These are phyloP conservation scores for Syzygium oleosum DNA, from an alignment of 345 rosid genomes.

Conservation along the genomic window DNA sequence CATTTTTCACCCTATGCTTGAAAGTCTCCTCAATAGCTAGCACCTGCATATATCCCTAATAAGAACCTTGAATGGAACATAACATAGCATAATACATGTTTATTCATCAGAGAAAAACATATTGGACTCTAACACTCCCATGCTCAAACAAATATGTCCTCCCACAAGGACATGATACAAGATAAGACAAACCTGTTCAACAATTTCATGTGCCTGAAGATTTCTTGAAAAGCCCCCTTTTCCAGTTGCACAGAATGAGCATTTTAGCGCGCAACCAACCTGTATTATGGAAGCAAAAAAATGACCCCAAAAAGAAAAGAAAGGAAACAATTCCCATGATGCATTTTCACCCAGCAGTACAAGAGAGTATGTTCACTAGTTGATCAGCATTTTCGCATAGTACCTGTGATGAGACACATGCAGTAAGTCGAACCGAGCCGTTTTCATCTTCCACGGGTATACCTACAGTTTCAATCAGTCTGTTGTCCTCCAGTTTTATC, in stretches of 20 bases:
- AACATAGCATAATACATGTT: not conserved
- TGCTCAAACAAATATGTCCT: not conserved
- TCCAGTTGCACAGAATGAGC: constrained; percentile 99
- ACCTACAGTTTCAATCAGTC: constrained; percentile 94
- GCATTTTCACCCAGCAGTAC: not conserved
- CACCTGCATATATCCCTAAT: constrained; percentile 31
- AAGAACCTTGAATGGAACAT: not conserved
- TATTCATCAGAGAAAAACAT: not conserved
- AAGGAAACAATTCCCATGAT: not conserved
- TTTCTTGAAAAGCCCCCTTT: constrained; percentile 96
- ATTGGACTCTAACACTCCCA: not conserved
- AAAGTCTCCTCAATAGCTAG: constrained; percentile 86
- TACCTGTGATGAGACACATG: constrained; percentile 96
- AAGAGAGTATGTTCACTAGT: not conserved
- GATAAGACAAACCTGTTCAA: constrained; percentile 60
- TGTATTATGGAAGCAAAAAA: constrained; percentile 13
- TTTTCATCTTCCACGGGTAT: constrained; percentile 80
- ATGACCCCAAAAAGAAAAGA: not conserved
- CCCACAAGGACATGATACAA: not conserved
- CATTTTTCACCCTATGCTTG: constrained; percentile 89
- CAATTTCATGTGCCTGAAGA: constrained; percentile 78
- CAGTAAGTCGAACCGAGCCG: constrained; percentile 83
- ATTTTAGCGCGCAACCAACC: constrained; percentile 95
- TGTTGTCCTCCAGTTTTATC: constrained; percentile 74
- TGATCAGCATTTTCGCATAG: not conserved